These are phyloP conservation scores for Sophora flavescens DNA, from an alignment of 306 rosid species.

Conservation along the genomic window DNA sequence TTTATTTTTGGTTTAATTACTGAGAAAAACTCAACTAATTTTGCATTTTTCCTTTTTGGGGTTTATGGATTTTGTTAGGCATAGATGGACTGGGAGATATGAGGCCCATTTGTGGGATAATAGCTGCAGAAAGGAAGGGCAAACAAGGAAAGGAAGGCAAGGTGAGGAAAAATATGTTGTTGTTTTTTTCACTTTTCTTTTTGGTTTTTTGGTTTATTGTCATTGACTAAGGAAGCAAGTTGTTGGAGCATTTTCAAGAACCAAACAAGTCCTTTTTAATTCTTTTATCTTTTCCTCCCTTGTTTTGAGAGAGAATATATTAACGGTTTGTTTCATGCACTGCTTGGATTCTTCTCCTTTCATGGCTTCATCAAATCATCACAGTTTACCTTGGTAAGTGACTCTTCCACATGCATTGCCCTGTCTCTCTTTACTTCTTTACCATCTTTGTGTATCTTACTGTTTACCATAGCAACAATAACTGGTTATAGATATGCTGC, in stretches of 20 bases:
- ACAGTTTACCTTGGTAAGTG: constrained; percentile 97
- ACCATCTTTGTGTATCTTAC: constrained; percentile 47
- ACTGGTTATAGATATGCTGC: constrained; percentile 32
- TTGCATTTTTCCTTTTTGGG: not conserved
- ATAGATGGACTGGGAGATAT: constrained; percentile 99
- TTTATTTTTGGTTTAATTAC: not conserved
- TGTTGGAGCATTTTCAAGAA: constrained; percentile 32
- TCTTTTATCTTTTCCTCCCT: constrained; percentile 16
- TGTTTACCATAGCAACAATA: constrained; percentile 27
- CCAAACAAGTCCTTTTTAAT: constrained; percentile 22
- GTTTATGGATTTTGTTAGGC: constrained; percentile 60
- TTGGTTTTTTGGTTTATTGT: not conserved
- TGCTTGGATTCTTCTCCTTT: constrained; percentile 56
- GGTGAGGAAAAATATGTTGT: constrained; percentile 56
- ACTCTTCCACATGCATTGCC: constrained; percentile 42
- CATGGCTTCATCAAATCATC: constrained; percentile 54
- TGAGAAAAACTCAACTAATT: not conserved
- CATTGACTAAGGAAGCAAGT: constrained; percentile 26
- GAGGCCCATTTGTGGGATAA: constrained; percentile 99
- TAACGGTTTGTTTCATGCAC: constrained; percentile 61
- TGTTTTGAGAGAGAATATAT: constrained; percentile 53
- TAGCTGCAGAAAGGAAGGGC: constrained; percentile 98
- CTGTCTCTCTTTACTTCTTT: constrained; percentile 40
- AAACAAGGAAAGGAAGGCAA: constrained; percentile 99
- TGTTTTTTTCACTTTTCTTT: not conserved